Conservation (phyloP, 345 rosid species). For the Eucalyptus victrix region DNA sequence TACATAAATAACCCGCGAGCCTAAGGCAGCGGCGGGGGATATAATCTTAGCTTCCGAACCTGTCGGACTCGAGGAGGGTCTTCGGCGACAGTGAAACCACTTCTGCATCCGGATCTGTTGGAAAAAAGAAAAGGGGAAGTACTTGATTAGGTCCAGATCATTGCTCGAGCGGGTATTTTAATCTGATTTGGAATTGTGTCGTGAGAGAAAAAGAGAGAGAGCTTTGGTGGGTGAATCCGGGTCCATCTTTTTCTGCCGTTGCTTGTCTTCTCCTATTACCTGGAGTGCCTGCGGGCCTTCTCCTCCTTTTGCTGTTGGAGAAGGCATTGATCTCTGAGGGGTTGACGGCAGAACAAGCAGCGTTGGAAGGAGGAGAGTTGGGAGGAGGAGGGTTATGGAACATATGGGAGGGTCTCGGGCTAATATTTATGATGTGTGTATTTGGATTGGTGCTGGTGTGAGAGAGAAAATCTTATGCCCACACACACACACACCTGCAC, state of each 20-base stretch:
- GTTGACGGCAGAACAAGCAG: background rate
- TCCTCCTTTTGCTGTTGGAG: constrained; percentile 33
- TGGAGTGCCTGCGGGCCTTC: constrained; percentile 89
- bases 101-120: constrained; percentile 89
- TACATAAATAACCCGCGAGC: background rate
- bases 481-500: background rate
- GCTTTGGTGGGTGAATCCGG: background rate
- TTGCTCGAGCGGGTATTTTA: background rate
- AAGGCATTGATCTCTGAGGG: background rate
- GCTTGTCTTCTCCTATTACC: constrained; percentile 12
- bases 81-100: constrained; percentile 83
- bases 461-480: background rate
- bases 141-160: background rate
- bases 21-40: background rate
- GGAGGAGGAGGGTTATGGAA: constrained; percentile 17
- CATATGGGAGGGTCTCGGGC: background rate
- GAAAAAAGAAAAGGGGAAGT: background rate
- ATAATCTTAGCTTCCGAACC: background rate
- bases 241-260: background rate
- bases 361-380: constrained; percentile 1
- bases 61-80: constrained; percentile 83
- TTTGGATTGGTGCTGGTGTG: background rate
- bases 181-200: background rate
- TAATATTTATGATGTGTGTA: background rate
- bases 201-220: background rate